A percentile compares a stretch with the other conserved stretches of the same genome.
Evolutionary conservation across 768 basidiomycete genomes (phyloP).

Genomic region (Scleroderma citrinum): DNA sequence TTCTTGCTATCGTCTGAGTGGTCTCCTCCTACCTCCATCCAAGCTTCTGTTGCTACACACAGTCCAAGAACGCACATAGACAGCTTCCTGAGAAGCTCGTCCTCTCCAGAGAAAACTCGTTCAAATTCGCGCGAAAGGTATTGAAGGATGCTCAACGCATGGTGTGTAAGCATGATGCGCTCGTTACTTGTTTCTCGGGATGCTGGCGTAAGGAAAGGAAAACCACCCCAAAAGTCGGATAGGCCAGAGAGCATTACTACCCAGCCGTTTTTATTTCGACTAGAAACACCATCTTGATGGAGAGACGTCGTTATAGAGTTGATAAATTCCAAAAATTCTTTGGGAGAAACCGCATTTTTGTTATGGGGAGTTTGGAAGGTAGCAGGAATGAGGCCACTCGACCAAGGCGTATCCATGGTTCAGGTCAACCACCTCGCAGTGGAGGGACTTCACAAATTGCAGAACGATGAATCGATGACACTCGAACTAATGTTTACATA

Average conservation of each 20-base stretch:
- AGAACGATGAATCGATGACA: too few relatives aligned
- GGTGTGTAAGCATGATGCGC: constrained; percentile 48
- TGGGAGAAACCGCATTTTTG: constrained; percentile 19
- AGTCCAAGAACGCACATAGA: constrained; percentile 49
- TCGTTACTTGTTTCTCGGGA: constrained; percentile 53
- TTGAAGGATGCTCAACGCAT: constrained; percentile 49
- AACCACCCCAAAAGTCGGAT: constrained; percentile 46
- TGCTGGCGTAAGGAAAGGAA: constrained; percentile 47
- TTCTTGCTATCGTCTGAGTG: constrained; percentile 34
- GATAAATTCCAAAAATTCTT: constrained; percentile 42
- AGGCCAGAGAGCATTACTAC: constrained; percentile 44
- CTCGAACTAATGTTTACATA: too few relatives aligned
- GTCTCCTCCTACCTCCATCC: constrained; percentile 45
- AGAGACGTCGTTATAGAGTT: constrained; percentile 34
- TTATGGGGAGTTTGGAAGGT: constrained; percentile 28
- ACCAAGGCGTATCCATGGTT: constrained; percentile 21
- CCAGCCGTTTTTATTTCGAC: constrained; percentile 41
- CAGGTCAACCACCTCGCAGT: constrained; percentile 7
- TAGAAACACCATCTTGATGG: constrained; percentile 25
- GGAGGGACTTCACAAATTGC: too few relatives aligned
- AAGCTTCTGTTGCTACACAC: constrained; percentile 51
- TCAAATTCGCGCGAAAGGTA: constrained; percentile 45
- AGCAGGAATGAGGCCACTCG: constrained; percentile 21
- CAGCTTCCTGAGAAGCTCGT: constrained; percentile 42
- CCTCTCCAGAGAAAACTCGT: constrained; percentile 42